Evolutionary conservation across 1,139 yeast species (phyloP).

Genomic region (Zygoascus meyerae): DNA sequence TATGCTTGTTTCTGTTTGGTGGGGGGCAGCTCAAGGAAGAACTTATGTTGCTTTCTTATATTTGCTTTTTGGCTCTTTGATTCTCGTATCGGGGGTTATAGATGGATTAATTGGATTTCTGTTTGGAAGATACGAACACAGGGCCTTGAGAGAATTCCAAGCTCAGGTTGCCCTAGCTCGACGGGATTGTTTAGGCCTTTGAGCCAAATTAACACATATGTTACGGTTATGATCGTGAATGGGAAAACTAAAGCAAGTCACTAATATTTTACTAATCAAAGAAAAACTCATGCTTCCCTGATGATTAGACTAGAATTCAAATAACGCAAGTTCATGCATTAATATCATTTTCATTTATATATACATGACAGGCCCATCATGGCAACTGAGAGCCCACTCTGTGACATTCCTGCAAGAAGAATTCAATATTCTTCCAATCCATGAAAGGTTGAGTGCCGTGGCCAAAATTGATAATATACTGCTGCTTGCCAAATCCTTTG

Average conservation of each 20-base stretch:
- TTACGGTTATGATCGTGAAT: not conserved
- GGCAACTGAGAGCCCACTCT: conserved; percentile 47
- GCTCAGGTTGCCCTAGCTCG: conserved; percentile 33
- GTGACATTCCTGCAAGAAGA: conserved; percentile 83
- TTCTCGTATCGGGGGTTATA: conserved; percentile 60
- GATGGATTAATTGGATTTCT: conserved; percentile 75
- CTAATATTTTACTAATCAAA: not conserved
- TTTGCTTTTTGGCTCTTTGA: conserved; percentile 40
- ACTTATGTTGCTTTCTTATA: conserved; percentile 58
- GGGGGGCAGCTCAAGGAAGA: conserved; percentile 43
- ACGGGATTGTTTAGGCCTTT: conserved; percentile 3
- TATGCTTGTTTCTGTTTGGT: conserved; percentile 52
- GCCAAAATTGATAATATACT: conserved; percentile 89
- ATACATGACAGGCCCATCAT: not conserved
- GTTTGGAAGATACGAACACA: conserved; percentile 70
- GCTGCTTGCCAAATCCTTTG: conserved; percentile 79
- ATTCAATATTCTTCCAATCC: conserved; percentile 84
- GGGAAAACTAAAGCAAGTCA: not conserved
- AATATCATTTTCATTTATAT: not conserved
- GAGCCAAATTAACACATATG: not conserved
- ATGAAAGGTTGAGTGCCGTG: conserved; percentile 97
- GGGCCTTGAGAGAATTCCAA: conserved; percentile 65
- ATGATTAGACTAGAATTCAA: not conserved
- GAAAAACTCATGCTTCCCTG: not conserved
- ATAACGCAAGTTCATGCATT: not conserved